Conservation (phyloP, 495 filamentous ascomycete genomes). For the Aspergillus bertholletiae region DNA sequence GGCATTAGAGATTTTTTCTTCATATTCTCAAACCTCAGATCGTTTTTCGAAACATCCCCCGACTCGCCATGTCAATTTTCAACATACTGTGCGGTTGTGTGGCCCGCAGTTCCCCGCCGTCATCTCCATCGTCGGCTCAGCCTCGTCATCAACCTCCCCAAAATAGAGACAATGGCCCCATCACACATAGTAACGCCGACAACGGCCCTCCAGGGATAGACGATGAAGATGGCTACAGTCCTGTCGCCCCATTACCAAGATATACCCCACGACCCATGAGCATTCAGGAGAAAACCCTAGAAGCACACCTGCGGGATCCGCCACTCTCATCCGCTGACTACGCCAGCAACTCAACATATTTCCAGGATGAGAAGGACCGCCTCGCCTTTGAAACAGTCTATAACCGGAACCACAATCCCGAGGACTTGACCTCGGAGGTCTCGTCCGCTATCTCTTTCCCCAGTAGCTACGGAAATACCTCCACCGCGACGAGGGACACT, state of each 20-base stretch:
- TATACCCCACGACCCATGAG: constrained; percentile 42
- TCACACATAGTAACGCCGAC: constrained; percentile 18
- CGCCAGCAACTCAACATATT: background rate
- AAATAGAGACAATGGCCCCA: constrained; percentile 21
- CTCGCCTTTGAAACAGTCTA: constrained; percentile 14
- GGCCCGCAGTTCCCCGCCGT: constrained; percentile 9
- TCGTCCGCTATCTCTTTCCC: constrained; percentile 44
- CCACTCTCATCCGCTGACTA: constrained; percentile 26
- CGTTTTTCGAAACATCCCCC: background rate
- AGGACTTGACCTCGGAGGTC: constrained; percentile 33
- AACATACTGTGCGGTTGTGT: constrained; percentile 30
- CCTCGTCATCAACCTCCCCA: constrained; percentile 10
- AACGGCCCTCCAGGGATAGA: constrained; percentile 8
- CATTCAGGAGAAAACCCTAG: constrained; percentile 42
- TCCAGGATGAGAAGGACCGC: constrained; percentile 32
- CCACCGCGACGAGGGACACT: constrained; percentile 44
- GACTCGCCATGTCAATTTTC: constrained; percentile 26
- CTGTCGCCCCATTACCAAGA: constrained; percentile 35
- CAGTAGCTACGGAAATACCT: constrained; percentile 47
- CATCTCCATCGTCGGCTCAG: constrained; percentile 12
- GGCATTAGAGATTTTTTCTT: background rate
- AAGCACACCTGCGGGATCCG: constrained; percentile 35
- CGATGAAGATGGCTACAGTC: constrained; percentile 31
- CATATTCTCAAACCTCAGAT: background rate
- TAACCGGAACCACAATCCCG: constrained; percentile 6